These are phyloP conservation scores for Agaricus sinodeliciosus DNA, from an alignment of 768 basidiomycete species.

Conservation along the genomic window DNA sequence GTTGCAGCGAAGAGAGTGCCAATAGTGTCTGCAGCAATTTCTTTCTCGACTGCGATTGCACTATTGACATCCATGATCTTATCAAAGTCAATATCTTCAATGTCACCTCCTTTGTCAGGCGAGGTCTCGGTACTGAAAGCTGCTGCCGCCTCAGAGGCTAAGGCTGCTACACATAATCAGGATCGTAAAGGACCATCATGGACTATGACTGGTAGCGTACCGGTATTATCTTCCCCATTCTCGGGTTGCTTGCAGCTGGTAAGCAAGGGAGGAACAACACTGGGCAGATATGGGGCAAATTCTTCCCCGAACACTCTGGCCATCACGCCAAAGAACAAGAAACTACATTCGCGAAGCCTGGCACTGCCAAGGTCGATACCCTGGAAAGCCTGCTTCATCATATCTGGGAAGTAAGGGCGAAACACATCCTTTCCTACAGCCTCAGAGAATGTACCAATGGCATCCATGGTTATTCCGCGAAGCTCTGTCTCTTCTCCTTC, in stretches of 20 bases:
- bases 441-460: conserved; percentile 97
- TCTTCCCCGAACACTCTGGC: conserved; percentile 95
- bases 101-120: conserved; percentile 51
- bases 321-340: conserved; percentile 98
- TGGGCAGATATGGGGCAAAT: conserved; percentile 81
- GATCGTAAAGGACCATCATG: neutral
- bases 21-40: conserved; percentile 95
- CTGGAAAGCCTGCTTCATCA: conserved; percentile 94
- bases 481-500: conserved; percentile 93
- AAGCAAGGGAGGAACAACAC: conserved; percentile 82
- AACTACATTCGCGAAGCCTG: conserved; percentile 88
- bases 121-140: conserved; percentile 73
- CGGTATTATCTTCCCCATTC: conserved; percentile 52
- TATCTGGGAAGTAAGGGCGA: conserved; percentile 90
- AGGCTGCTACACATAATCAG: conserved; percentile 26
- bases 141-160: conserved; percentile 45
- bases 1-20: conserved; percentile 85
- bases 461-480: conserved; percentile 96
- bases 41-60: conserved; percentile 97
- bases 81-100: conserved; percentile 78
- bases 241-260: conserved; percentile 80
- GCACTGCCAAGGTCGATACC: conserved; percentile 84
- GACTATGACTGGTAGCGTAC: conserved; percentile 27
- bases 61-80: conserved; percentile 91
- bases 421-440: conserved; percentile 92